Evolutionary conservation across 2,329 filamentous ascomycete species (phyloP).

Genomic region (Aspergillus versicolor): DNA sequence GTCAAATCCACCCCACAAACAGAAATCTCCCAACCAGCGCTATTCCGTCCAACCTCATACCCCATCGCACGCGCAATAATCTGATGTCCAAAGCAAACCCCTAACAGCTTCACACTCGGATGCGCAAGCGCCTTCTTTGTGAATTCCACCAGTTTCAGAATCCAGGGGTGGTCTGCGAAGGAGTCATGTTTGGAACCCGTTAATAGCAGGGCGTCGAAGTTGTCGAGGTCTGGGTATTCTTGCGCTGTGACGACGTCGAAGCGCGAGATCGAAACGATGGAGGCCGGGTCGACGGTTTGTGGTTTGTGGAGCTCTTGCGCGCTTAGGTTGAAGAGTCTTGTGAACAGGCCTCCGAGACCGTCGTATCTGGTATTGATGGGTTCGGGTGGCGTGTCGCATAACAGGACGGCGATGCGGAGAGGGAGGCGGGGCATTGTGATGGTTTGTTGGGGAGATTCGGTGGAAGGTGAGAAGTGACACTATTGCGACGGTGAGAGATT

Average conservation of each 20-base stretch:
- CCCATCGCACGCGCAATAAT: slow-evolving; percentile 74
- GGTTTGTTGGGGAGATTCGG: neutral
- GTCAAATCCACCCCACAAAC: slow-evolving; percentile 70
- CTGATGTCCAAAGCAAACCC: slow-evolving; percentile 86
- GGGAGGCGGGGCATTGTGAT: slow-evolving; percentile 40
- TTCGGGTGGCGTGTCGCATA: slow-evolving; percentile 77
- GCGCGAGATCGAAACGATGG: slow-evolving; percentile 58
- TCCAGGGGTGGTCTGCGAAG: slow-evolving; percentile 75
- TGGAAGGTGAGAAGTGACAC: too few species aligned
- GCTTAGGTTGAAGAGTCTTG: slow-evolving; percentile 56
- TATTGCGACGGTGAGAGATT: neutral
- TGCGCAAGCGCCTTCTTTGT: slow-evolving; percentile 60
- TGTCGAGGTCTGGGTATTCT: slow-evolving; percentile 69
- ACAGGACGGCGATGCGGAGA: slow-evolving; percentile 80
- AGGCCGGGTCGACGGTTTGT: slow-evolving; percentile 33
- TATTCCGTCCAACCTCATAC: slow-evolving; percentile 64
- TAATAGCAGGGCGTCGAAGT: slow-evolving; percentile 79
- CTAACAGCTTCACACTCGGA: slow-evolving; percentile 67
- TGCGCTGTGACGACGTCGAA: slow-evolving; percentile 70
- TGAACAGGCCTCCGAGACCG: slow-evolving; percentile 71
- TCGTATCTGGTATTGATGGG: slow-evolving; percentile 64
- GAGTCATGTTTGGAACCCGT: slow-evolving; percentile 72
- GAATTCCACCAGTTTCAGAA: slow-evolving; percentile 70
- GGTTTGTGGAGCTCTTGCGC: slow-evolving; percentile 47
- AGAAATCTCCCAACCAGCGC: slow-evolving; percentile 77